Evolutionary conservation across 2,329 filamentous ascomycete genomes (phyloP), one percentile per base, ranked within the genome.

Genomic region (Microcyclosporella mali): DNA sequence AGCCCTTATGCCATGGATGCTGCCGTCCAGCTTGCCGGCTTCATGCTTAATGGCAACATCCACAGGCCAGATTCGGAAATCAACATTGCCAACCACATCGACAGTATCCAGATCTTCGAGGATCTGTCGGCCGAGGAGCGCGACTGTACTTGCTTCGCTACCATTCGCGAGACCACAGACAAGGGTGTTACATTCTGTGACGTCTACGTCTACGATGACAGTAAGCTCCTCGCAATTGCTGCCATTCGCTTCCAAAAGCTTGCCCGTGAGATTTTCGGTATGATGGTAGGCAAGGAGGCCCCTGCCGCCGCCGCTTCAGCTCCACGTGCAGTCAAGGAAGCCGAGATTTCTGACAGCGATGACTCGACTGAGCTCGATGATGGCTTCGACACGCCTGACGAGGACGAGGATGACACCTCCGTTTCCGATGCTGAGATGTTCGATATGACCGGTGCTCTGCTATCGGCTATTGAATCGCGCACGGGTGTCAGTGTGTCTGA

Each of bases 391-490:
- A 18, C 42, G 28, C 33, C 33, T 18, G 33, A 35, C 9, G 21
- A 25, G 21, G 21, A 25, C 21, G 21, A 25, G 4, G 21, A 25
- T 9, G 21, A 25, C 21, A 25, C 21, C 9, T 25, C 21, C 33
- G 19, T 18, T 11, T 12, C 16, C 15, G 27, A 17, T 14, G 16
- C 12, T 4, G 15, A 33, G 14, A 12, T 11, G 8, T 17, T n/a
- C 3, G 18, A 17, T 19, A 12, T 37, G 6, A 25, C 15, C 19
- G 36, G 32, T 10, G 29, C 16, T 4, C 33, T 46, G 9, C 31
- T 46, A 9, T 21, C 19, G 16, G 11, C 40, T 16, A 29, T 46
- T 17, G 43, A 33, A 11, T 25, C 35, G 11, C 25, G 37, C 17
- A 28, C 39, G 3, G 46, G 43, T 21, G 16, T 39, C 12, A 21